Base-by-base conservation (phyloP, 2,329 filamentous ascomycete genomes). In the Aschersonia sp. region DNA sequence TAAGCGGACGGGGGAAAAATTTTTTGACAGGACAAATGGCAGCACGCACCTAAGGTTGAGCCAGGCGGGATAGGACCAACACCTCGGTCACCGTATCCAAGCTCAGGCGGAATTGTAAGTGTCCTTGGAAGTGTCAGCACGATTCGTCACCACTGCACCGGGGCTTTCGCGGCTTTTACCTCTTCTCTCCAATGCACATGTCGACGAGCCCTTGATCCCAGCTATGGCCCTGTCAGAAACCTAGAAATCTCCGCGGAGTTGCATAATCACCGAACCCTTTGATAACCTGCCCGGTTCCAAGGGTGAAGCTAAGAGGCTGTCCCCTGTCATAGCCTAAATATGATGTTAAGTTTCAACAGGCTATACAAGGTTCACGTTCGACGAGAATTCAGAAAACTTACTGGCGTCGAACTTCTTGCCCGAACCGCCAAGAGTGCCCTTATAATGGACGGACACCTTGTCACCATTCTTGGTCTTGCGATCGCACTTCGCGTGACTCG, bases 101-200 rank as follows among this genome's bases (percentile, higher is more conserved):
- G 70, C 60, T 82, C 78, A 22, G 90, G 87, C n/a, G 88, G 87
- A 49, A 98, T 92, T 22, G 83, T 96, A 64, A 98, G 69, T 48
- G 79, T 90, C 56, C 84, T 77, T 51, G 7, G 40, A 44, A 14
- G 47, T 51, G 42, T 53, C 40, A 52, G 49, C 39, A 22, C 35
- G 35, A 8, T 37, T 37, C 8, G 12, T 37, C 8, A 37, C 8
- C 35, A 12, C 35, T 37, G 8, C 12, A 37, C 35, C 29, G 30
- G 40, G 30, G 5, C 30, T 39, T 14, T 10, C 30, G 9, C 44
- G 56, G 56, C 65, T 67, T 22, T 22, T 57, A 71, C 73, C 76
- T 78, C 73, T 89, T 90, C 73, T 97, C 90, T 52, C 92, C 90
- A 57, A 94, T 84, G 68, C 92, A 97, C 89, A 97, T 96, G 60